Evolutionary conservation across 2,329 filamentous ascomycete genomes (phyloP).

Genomic region (Scedosporium aurantiacum): DNA sequence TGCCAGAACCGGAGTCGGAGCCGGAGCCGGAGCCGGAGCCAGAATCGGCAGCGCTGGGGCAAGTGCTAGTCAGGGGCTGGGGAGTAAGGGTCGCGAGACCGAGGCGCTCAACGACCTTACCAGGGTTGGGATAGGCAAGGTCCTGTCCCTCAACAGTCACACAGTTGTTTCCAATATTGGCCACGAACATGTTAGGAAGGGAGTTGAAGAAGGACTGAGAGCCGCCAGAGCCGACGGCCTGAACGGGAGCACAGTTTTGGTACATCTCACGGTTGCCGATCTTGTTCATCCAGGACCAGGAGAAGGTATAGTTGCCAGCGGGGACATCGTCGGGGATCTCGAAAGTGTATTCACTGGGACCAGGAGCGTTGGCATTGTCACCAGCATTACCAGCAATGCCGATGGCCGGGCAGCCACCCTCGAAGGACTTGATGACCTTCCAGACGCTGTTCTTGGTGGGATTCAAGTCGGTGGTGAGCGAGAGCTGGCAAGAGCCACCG

Average conservation of each 20-base stretch:
- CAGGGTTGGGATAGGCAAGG: constrained; percentile 52
- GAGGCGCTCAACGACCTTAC: constrained; percentile 39
- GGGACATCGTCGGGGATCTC: constrained; percentile 60
- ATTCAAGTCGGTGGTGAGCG: constrained; percentile 65
- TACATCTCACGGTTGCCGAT: constrained; percentile 93
- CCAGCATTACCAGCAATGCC: constrained; percentile 46
- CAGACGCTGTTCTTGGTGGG: constrained; percentile 59
- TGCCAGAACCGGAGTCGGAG: constrained; percentile 10
- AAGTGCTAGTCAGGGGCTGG: constrained; percentile 13
- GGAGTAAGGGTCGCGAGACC: constrained; percentile 23
- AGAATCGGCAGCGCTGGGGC: constrained; percentile 9
- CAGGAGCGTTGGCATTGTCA: constrained; percentile 27
- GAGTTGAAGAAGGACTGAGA: constrained; percentile 40
- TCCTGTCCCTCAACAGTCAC: constrained; percentile 37
- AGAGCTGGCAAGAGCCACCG: constrained; percentile 85
- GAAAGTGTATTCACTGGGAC: constrained; percentile 54
- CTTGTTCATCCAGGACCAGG: constrained; percentile 94
- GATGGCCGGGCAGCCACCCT: constrained; percentile 70
- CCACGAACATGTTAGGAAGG: constrained; percentile 62
- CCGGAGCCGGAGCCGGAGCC: constrained; percentile 14
- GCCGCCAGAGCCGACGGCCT: constrained; percentile 44
- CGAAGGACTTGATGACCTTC: constrained; percentile 82
- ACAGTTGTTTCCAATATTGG: constrained; percentile 51
- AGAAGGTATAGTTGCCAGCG: constrained; percentile 66
- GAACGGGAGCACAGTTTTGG: constrained; percentile 84